Conservation (phyloP, 345 rosid genomes). For the Laguncularia racemosa region DNA sequence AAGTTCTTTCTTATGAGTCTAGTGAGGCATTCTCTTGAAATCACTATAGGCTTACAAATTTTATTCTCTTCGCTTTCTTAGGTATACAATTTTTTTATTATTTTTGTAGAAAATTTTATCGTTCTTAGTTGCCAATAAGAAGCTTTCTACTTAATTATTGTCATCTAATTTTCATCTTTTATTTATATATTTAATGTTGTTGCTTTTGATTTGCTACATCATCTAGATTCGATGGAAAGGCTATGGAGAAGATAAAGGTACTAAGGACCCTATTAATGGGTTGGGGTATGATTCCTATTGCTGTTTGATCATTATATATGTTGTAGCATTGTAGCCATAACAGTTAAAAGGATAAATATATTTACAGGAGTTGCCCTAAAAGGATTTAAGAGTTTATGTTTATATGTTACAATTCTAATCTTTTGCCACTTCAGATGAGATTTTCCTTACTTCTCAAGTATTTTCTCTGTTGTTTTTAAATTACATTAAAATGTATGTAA, state of each 20-base stretch:
- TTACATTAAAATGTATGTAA: neutral
- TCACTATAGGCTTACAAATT: too few relatives aligned
- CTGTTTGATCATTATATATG: neutral
- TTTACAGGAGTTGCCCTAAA: conserved; percentile 35
- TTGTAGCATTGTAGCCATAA: neutral
- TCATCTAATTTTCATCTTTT: neutral
- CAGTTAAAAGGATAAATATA: neutral
- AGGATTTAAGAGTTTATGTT: conserved; percentile 44
- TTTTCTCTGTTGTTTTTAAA: neutral
- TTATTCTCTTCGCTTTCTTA: too few relatives aligned
- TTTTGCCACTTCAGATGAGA: conserved; percentile 63
- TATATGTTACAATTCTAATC: conserved; percentile 29
- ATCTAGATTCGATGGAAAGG: conserved; percentile 58
- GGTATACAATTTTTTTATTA: too few relatives aligned
- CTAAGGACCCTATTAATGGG: conserved; percentile 65
- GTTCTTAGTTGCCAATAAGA: neutral
- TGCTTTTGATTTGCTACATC: neutral
- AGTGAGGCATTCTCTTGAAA: too few relatives aligned
- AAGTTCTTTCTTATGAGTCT: too few relatives aligned
- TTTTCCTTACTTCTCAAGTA: neutral
- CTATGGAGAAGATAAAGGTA: conserved; percentile 41
- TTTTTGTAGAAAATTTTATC: too few relatives aligned
- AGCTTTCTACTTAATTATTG: neutral
- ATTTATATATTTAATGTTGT: neutral
- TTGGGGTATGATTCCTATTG: conserved; percentile 29